phyloP scores from a whole-genome alignment of 2,329 filamentous ascomycete genomes.

The Herpotrichia juniperi region DNA sequence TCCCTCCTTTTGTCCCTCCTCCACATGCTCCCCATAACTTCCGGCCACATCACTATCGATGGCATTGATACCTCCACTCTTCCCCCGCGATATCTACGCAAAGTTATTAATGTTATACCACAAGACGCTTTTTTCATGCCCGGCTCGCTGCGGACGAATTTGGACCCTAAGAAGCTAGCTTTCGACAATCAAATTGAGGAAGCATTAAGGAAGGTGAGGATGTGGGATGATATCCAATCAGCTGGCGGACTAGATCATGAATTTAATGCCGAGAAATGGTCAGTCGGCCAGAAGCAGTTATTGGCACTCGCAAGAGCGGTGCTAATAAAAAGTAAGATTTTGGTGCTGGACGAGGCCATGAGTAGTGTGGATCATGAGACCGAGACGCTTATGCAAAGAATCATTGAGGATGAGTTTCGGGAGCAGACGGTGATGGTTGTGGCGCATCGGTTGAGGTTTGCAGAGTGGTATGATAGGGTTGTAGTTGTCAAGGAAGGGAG shows the following conservation, averaged over 20 bases:
- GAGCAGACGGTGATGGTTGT: constrained; percentile 22
- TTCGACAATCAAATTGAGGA: constrained; percentile 40
- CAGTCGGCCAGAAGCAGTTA: constrained; percentile 63
- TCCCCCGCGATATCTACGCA: constrained; percentile 47
- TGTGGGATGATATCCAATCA: constrained; percentile 42
- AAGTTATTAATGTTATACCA: constrained; percentile 52
- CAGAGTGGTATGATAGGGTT: constrained; percentile 15
- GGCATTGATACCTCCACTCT: constrained; percentile 52
- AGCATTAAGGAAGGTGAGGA: constrained; percentile 49
- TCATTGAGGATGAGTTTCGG: constrained; percentile 17
- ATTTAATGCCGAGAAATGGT: constrained; percentile 3
- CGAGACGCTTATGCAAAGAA: constrained; percentile 19
- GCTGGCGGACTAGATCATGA: constrained; percentile 14
- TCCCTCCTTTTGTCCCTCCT: constrained; percentile 18
- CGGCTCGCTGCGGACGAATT: constrained; percentile 52
- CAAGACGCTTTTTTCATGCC: constrained; percentile 55
- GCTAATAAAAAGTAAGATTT: constrained; percentile 35
- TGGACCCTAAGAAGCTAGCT: constrained; percentile 46
- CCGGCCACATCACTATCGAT: constrained; percentile 52
- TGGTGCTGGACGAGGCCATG: constrained; percentile 20
- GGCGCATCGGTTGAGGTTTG: constrained; percentile 38
- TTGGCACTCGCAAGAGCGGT: constrained; percentile 65
- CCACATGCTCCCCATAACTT: constrained; percentile 14
- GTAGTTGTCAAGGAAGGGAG: constrained; percentile 15
- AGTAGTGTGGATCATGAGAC: constrained; percentile 19